A percentile compares a stretch with the other conserved stretches of the same genome.
phyloP scores from a whole-genome alignment of 768 basidiomycete genomes.

The Leccinellum albellum region DNA sequence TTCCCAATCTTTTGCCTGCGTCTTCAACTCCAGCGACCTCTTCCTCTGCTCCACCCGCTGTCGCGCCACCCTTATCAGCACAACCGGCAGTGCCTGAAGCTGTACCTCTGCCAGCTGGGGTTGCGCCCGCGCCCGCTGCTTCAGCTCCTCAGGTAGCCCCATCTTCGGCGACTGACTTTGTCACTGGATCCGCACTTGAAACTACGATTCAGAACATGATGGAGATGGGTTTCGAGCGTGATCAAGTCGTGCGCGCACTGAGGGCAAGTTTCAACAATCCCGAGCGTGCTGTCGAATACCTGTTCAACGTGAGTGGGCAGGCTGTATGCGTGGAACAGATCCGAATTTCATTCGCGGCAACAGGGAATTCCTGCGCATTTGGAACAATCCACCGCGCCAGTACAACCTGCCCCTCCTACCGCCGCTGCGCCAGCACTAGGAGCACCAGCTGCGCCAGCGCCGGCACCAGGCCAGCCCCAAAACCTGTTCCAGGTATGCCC shows the following conservation, averaged over 20 bases:
- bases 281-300: conserved; percentile 96
- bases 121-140: conserved; percentile 27
- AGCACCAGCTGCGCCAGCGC: conserved; percentile 20
- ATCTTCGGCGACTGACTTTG: conserved; percentile 53
- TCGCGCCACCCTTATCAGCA: conserved; percentile 20
- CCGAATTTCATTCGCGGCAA: conserved; percentile 10
- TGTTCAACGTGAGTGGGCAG: conserved; percentile 70
- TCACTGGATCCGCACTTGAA: conserved; percentile 76
- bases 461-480: conserved; percentile 52
- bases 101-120: conserved; percentile 28
- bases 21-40: conserved; percentile 21
- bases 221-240: conserved; percentile 91
- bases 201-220: conserved; percentile 76
- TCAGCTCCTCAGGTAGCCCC: conserved; percentile 27
- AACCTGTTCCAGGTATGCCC: conserved; percentile 81
- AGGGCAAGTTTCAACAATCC: conserved; percentile 97
- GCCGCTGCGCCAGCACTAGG: conserved; percentile 37
- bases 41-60: conserved; percentile 13
- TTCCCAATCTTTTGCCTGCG: conserved; percentile 23
- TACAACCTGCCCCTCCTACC: conserved; percentile 35
- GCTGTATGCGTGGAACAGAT: background rate
- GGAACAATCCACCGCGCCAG: conserved; percentile 40
- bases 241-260: conserved; percentile 80
- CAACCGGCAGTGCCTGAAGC: conserved; percentile 31
- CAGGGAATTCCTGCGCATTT: conserved; percentile 71